Conservation (phyloP, 208 protist genomes). For the Leishmania major region DNA sequence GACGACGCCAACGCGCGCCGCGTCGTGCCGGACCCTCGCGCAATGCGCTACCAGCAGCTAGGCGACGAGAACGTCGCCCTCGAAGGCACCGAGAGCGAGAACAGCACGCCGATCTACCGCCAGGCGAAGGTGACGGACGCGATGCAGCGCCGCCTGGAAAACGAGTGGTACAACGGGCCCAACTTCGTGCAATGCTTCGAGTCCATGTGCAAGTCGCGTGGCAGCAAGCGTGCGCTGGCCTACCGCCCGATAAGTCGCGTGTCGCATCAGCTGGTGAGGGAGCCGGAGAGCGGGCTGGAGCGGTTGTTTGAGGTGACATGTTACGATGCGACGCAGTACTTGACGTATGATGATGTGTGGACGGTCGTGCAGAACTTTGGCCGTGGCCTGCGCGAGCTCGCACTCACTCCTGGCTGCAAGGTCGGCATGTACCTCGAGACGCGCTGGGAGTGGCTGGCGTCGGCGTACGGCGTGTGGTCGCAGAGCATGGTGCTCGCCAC, state of each 20-base stretch:
- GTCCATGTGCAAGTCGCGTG: conserved; percentile 34
- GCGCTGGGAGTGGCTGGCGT: conserved; percentile 86
- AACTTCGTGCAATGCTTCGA: conserved; percentile 59
- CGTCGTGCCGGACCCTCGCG: conserved; percentile 34
- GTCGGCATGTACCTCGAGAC: conserved; percentile 84
- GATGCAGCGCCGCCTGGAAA: conserved; percentile 47
- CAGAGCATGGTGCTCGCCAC: conserved; percentile 72
- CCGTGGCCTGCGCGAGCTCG: conserved; percentile 54
- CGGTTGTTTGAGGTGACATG: conserved; percentile 50
- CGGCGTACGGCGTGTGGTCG: conserved; percentile 67
- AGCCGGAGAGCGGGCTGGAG: conserved; percentile 55
- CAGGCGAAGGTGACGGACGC: conserved; percentile 37
- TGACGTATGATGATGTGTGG: conserved; percentile 69
- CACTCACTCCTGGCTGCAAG: conserved; percentile 34
- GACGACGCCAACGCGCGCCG: conserved; percentile 33
- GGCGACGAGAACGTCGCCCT: conserved; percentile 26
- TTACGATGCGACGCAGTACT: conserved; percentile 45
- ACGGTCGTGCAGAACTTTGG: conserved; percentile 50
- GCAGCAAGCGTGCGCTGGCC: conserved; percentile 44
- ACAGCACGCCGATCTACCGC: conserved; percentile 49
- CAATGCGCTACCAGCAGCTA: conserved; percentile 31
- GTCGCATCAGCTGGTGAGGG: conserved; percentile 45
- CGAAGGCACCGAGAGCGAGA: conserved; percentile 21
- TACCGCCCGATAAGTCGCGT: conserved; percentile 55
- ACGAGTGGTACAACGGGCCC: conserved; percentile 42